Evolutionary conservation across 768 basidiomycete genomes (phyloP).

Genomic region (Agrocybe praecox): DNA sequence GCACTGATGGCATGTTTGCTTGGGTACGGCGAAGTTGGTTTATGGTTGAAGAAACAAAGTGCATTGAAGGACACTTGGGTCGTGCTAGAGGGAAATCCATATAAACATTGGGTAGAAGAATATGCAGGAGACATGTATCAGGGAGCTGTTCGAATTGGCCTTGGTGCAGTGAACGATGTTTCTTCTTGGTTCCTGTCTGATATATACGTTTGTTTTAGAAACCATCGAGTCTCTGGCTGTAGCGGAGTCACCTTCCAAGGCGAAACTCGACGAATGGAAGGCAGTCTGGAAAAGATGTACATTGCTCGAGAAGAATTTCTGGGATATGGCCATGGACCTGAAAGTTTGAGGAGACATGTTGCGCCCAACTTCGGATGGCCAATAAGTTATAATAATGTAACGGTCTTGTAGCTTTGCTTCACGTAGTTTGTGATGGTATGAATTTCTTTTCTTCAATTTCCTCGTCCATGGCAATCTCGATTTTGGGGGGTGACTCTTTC

Average conservation of each 20-base stretch:
- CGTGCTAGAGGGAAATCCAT: conserved; percentile 68
- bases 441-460: conserved; percentile 17
- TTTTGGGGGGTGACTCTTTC: conserved; percentile 27
- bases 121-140: conserved; percentile 78
- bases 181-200: neutral
- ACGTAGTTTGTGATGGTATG: neutral
- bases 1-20: conserved; percentile 84
- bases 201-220: conserved; percentile 41
- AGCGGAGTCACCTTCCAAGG: conserved; percentile 62
- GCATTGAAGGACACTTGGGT: conserved; percentile 53
- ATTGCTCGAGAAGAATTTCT: conserved; percentile 80
- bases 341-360: conserved; percentile 1
- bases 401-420: neutral
- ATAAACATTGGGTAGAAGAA: conserved; percentile 76
- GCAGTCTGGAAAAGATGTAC: conserved; percentile 78
- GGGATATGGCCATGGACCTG: conserved; percentile 63
- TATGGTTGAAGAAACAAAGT: conserved; percentile 72
- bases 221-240: conserved; percentile 70
- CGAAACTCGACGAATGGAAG: conserved; percentile 65
- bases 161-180: conserved; percentile 51
- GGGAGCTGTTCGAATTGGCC: conserved; percentile 67
- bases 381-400: neutral
- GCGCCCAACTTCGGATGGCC: no score
- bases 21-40: conserved; percentile 91
- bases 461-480: conserved; percentile 36